Evolutionary conservation across 768 basidiomycete species (phyloP).

Genomic region (Leucocoprinus birnbaumii): DNA sequence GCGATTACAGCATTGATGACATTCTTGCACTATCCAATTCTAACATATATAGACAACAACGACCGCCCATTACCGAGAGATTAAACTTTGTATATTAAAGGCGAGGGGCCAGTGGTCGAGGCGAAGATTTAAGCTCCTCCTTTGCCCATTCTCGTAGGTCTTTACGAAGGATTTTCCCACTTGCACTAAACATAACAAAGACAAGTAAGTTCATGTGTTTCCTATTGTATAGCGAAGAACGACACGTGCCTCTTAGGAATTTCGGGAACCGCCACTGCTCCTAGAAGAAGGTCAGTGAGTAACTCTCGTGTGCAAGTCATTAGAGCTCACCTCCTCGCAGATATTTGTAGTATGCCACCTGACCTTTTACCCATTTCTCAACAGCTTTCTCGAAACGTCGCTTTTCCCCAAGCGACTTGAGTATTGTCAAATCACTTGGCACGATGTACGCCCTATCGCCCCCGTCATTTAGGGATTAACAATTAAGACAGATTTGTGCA

Average conservation of each 20-base stretch:
- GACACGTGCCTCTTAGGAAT: constrained; percentile 50
- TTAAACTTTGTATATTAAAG: not conserved
- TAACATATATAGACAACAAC: not conserved
- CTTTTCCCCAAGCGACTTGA: constrained; percentile 20
- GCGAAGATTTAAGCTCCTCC: not conserved
- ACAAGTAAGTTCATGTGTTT: not conserved
- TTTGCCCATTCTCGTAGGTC: constrained; percentile 16
- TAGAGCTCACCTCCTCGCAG: constrained; percentile 50
- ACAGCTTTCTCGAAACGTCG: constrained; percentile 37
- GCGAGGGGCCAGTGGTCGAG: constrained; percentile 2
- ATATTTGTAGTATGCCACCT: constrained; percentile 59
- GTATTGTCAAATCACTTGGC: constrained; percentile 21
- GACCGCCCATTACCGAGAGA: too few species aligned
- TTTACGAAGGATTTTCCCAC: constrained; percentile 17
- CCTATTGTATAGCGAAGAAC: not conserved
- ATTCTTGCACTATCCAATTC: not conserved
- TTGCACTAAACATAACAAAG: constrained; percentile 4
- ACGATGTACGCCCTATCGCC: constrained; percentile 45
- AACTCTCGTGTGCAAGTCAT: not conserved
- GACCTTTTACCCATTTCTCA: constrained; percentile 47
- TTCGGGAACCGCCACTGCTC: constrained; percentile 42
- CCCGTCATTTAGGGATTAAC: not conserved
- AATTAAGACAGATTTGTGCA: not conserved
- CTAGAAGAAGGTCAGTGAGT: constrained; percentile 30
- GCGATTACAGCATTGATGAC: not conserved